Conservation (phyloP, 2,329 filamentous ascomycete species). For the Fusarium anthophilum region DNA sequence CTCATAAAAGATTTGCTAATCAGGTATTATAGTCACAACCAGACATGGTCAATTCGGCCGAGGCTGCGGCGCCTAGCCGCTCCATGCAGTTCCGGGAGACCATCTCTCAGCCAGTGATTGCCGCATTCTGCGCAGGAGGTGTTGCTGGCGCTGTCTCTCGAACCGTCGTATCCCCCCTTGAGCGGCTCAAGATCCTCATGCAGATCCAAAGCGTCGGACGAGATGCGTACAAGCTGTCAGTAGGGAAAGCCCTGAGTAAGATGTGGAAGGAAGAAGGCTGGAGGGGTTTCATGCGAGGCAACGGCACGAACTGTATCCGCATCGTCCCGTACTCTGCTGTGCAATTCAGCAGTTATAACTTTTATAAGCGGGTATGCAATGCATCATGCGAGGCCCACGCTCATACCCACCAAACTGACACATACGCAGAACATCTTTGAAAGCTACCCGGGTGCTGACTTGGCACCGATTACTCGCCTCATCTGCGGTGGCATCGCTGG, state of each 20-base stretch:
- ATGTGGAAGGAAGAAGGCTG: constrained; percentile 98
- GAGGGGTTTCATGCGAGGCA: constrained; percentile 96
- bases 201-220: constrained; percentile 92
- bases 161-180: constrained; percentile 95
- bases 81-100: constrained; percentile 55
- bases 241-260: constrained; percentile 87
- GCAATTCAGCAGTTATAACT: constrained; percentile 97
- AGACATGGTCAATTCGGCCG: constrained; percentile 37
- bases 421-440: constrained; percentile 75
- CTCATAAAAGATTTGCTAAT: constrained; percentile 20
- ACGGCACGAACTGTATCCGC: constrained; percentile 97
- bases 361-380: constrained; percentile 85
- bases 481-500: constrained; percentile 92
- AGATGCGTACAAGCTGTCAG: constrained; percentile 92
- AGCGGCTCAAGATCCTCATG: constrained; percentile 97
- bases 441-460: constrained; percentile 74
- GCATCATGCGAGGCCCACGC: no score
- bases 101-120: constrained; percentile 84
- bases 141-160: constrained; percentile 96
- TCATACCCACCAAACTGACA: constrained; percentile 1
- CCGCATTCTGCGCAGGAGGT: constrained; percentile 93
- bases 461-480: constrained; percentile 78
- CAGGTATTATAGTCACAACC: constrained; percentile 38
- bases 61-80: constrained; percentile 41
- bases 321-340: constrained; percentile 98